These are phyloP conservation scores for Aristolochia contorta DNA, from an alignment of 164 flowering plant genomes.

Conservation along the genomic window DNA sequence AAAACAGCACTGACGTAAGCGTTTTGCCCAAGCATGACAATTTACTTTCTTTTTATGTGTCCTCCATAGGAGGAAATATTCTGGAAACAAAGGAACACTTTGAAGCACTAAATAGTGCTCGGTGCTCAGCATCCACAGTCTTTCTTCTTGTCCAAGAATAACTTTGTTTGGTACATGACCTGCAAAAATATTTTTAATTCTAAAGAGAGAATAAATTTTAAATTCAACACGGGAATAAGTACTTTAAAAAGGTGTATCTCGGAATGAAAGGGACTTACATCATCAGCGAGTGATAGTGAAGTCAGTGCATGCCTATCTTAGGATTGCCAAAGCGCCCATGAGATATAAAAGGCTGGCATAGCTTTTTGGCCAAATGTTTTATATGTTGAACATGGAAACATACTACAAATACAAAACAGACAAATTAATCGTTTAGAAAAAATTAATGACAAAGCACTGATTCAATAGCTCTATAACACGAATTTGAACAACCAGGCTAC, in stretches of 20 bases:
- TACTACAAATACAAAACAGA: slow-evolving; percentile 41
- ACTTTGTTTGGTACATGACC: too few species aligned
- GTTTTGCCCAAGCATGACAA: slow-evolving; percentile 95
- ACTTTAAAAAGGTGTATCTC: too few species aligned
- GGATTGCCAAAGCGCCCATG: slow-evolving; percentile 94
- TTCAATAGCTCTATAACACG: background rate
- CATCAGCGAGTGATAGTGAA: slow-evolving; percentile 96
- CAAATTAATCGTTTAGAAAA: too few species aligned
- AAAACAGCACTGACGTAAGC: slow-evolving; percentile 43
- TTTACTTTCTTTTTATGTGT: slow-evolving; percentile 78
- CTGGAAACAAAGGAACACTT: slow-evolving; percentile 60
- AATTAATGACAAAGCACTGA: background rate
- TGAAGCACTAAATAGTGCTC: too few species aligned
- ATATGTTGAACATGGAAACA: too few species aligned
- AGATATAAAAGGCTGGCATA: slow-evolving; percentile 76
- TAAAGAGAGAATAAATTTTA: too few species aligned
- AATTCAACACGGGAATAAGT: too few species aligned
- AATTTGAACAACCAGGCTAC: slow-evolving; percentile 73
- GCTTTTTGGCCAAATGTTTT: slow-evolving; percentile 96
- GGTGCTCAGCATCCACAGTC: too few species aligned
- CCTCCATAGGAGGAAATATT: slow-evolving; percentile 75
- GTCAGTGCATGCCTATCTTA: slow-evolving; percentile 77
- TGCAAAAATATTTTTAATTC: too few species aligned
- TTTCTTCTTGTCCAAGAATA: too few species aligned
- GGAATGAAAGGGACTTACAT: too few species aligned